Percentiles rank a stretch among this genome's conserved stretches.
Evolutionary conservation across 257 asterid genomes (phyloP).

Genomic region (Scutellaria galericulata): DNA sequence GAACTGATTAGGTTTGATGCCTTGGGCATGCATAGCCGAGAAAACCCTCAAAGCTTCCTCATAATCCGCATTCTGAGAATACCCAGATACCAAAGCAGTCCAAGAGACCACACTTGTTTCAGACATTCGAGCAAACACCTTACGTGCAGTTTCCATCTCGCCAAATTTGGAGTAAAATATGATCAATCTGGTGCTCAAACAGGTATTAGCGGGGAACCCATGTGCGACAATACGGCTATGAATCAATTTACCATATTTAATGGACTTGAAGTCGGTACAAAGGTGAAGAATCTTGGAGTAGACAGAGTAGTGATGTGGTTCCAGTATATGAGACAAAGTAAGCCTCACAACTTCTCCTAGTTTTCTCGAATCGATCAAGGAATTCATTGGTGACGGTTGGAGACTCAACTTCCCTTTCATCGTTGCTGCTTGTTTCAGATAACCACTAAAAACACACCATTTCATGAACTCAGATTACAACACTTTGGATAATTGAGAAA

Average conservation of each 20-base stretch:
- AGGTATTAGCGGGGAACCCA: constrained; percentile 40
- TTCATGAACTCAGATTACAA: no score
- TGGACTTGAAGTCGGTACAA: constrained; percentile 44
- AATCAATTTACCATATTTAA: constrained; percentile 41
- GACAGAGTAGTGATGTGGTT: constrained; percentile 39
- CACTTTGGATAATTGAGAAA: no score
- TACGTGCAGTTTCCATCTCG: constrained; percentile 46
- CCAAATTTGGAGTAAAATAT: constrained; percentile 47
- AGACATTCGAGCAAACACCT: constrained; percentile 48
- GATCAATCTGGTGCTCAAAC: constrained; percentile 53
- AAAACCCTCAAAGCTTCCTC: constrained; percentile 50
- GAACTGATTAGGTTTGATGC: constrained; percentile 62
- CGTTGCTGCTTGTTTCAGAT: background rate
- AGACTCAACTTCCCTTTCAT: constrained; percentile 25
- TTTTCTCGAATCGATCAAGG: constrained; percentile 30
- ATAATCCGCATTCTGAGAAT: constrained; percentile 43
- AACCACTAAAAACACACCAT: no score
- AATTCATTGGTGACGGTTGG: constrained; percentile 16
- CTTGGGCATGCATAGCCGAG: constrained; percentile 48
- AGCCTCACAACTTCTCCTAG: constrained; percentile 38
- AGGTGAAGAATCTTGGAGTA: constrained; percentile 53
- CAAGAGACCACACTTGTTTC: constrained; percentile 57
- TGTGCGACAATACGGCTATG: constrained; percentile 46
- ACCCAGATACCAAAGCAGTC: constrained; percentile 66
- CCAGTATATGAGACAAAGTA: constrained; percentile 18